Evolutionary conservation across 495 filamentous ascomycete species (phyloP), one percentile per base, ranked within the genome.

Genomic region (Chaetomidium leptoderma): DNA sequence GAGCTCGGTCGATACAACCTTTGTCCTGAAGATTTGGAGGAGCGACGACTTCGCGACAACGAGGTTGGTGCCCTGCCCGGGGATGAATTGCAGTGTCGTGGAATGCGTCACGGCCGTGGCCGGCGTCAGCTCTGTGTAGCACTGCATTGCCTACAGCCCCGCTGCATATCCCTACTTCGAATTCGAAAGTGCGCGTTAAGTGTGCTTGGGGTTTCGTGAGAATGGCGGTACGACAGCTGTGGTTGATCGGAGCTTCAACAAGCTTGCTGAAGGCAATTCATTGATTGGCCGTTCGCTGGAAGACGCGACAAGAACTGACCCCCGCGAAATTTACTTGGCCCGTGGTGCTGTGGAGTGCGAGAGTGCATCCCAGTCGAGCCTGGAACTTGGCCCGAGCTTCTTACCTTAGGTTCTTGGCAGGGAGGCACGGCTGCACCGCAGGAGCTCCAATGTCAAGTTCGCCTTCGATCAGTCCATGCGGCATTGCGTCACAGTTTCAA

Each of bases 81-180:
- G 85, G 40, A 86, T 74, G 66, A 99, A 92, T 21, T 90, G 83
- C 17, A 96, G 72, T 42, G 79, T 80, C 65, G 97, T 70, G 35
- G 92, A 89, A 75, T 96, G 88, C 55, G 90, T 90, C 66, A 99
- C 90, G 63, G 91, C 90, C 65, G 90, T 95, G 21, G 93, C 91
- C 74, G 93, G 86, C 63, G 90, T 83, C 66, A 99, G 75, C 78
- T 97, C 91, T 60, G 89, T 90, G 76, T 97, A 97, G 76, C 78
- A 81, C 66, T 83, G 80, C 80, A 83, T 83, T 6, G 39, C 56
- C 7, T 23, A 13, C 26, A n/a, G 51, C 33, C 52, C 37, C 37
- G 39, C 53, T 16, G 61, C 67, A 70, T 71, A 54, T 70, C 65
- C 58, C 32, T 50, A 19, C 39, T 43, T 39, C 16, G 32, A 35